Percentiles rank a stretch among this genome's conserved stretches.
phyloP scores from a whole-genome alignment of 129 eudicot genomes.

The Saposhnikovia divaricata region DNA sequence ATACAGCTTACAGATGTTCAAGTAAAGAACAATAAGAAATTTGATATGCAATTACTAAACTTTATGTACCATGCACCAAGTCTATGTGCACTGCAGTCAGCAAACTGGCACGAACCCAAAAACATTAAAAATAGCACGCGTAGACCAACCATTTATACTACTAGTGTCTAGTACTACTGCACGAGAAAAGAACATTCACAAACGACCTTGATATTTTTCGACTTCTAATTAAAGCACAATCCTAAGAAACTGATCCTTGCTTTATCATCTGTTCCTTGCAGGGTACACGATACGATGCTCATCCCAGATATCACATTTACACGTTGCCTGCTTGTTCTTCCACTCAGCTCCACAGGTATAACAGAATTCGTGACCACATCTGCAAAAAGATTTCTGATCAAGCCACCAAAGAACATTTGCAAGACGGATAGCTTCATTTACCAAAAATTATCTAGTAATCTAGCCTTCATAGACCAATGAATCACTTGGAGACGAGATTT shows the following conservation, averaged over 20 bases:
- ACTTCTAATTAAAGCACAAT: background rate
- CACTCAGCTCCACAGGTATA: constrained; percentile 71
- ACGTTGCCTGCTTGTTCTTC: constrained; percentile 54
- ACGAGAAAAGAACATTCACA: background rate
- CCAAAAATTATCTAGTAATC: background rate
- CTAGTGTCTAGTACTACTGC: background rate
- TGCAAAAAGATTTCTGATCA: constrained; percentile 2
- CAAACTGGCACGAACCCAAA: background rate
- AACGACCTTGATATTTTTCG: background rate
- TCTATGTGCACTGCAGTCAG: background rate
- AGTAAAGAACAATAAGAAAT: background rate
- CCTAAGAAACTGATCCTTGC: background rate
- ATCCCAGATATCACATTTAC: constrained; percentile 55
- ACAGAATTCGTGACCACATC: constrained; percentile 76
- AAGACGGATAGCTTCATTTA: background rate
- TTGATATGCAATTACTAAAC: background rate
- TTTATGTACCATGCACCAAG: background rate
- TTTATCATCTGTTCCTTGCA: background rate
- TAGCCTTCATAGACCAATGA: background rate
- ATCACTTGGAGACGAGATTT: background rate
- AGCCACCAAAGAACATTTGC: background rate
- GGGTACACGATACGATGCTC: constrained; percentile 27
- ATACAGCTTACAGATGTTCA: too few species aligned
- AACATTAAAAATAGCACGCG: background rate
- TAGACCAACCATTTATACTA: background rate